These are phyloP conservation scores for Triticum dicoccoides DNA, from an alignment of 176 grass and related monocot species.

Conservation along the genomic window DNA sequence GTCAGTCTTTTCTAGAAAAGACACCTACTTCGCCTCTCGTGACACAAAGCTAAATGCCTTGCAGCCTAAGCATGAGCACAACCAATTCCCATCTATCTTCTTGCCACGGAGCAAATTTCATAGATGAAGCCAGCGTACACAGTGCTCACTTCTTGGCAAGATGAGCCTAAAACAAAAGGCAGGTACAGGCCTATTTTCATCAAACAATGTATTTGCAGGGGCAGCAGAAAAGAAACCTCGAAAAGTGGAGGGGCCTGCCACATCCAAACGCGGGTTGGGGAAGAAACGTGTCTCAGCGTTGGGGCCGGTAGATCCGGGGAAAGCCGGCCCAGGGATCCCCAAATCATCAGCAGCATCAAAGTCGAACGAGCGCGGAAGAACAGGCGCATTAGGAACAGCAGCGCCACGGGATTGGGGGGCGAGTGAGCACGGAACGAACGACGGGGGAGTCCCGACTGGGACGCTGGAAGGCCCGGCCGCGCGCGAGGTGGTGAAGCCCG, in stretches of 20 bases:
- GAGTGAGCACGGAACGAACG: constrained; percentile 2
- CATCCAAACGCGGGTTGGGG: background rate
- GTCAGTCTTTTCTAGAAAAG: background rate
- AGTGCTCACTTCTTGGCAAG: background rate
- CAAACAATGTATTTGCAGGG: background rate
- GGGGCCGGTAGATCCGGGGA: background rate
- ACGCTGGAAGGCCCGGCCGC: background rate
- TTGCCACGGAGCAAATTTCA: background rate
- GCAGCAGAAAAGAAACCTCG: constrained; percentile 2
- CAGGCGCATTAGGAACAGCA: background rate
- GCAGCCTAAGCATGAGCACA: background rate
- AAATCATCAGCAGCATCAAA: background rate
- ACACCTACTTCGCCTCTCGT: background rate
- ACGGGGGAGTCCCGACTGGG: background rate
- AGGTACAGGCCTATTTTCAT: background rate
- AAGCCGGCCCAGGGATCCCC: constrained; percentile 9
- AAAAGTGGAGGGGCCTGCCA: background rate
- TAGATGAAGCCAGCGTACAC: background rate
- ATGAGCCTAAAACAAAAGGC: background rate
- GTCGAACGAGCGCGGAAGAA: constrained; percentile 6
- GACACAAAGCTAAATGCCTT: background rate
- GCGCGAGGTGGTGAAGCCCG: constrained; percentile 1
- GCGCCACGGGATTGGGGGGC: background rate
- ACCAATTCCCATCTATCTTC: background rate
- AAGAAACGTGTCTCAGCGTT: background rate